Evolutionary conservation across 192 early-diverging fungal species (phyloP), one percentile per base, ranked within the genome.

Genomic region (Oehlia diaphana): DNA sequence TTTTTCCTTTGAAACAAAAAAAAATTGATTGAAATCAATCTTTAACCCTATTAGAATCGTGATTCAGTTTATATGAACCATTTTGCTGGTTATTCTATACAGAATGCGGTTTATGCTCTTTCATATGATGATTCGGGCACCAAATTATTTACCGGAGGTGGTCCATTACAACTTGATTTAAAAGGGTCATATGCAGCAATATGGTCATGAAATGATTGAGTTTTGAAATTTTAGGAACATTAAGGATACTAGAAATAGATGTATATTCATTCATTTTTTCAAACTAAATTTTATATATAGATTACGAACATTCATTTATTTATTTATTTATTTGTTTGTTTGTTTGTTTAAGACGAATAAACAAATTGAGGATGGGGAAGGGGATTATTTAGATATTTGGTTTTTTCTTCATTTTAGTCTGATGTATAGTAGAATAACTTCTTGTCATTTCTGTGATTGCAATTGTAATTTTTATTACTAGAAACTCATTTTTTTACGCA

Each of bases 31-130:
- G 23, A 72, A 31, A 35, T 68, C 44, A 35, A 33, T 67, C 16
- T 42, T 66, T 19, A 63, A 16, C 3, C 9, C 3, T 58, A 58
- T 31, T 79, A 86, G 82, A 79, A 81, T 58, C 84, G 81, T 19
- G 89, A 92, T 63, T 69, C 73, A 8, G 77, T 86, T 13, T 91
- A 88, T 31, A 80, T 82, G 26, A 80, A 66, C 31, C 80, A 84
- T 76, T 92, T 92, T 72, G 26, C 79, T 12, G 89, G 88, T 35
- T 77, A 80, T 1, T 80, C 85, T 26, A 85, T 90, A 49, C 72
- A 84, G 9, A 92, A 91, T 70, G 92, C 93, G 0, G 74, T 93
- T 16, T 94, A 93, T 74, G 79, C 89, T 35, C 76, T 93, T 58
- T 67, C 80, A 47, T 91, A 91, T 65, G 84, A 88, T 58, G 73